Conservation (phyloP, 2,329 filamentous ascomycete genomes). For the Westerdykella aurantiaca region DNA sequence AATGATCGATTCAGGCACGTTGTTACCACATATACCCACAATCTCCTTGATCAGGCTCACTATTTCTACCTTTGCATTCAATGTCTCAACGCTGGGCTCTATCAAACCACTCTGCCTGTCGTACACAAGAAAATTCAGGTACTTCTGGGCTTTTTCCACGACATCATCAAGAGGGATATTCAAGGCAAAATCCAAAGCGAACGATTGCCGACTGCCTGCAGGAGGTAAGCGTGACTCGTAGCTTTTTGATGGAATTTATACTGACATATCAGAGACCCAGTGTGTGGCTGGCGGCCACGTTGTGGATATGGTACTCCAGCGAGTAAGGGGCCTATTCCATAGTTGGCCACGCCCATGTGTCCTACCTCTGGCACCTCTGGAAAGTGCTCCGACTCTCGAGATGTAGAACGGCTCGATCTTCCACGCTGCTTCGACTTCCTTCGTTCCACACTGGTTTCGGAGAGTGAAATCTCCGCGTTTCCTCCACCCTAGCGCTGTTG, state of each 20-base stretch:
- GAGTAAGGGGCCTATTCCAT: too few relatives aligned
- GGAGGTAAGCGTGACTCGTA: neutral
- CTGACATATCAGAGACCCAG: neutral
- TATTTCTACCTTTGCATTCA: constrained; percentile 14
- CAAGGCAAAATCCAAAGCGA: constrained; percentile 10
- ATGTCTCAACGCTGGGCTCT: constrained; percentile 14
- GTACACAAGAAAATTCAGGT: constrained; percentile 7
- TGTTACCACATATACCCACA: constrained; percentile 8
- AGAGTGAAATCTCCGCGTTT: constrained; percentile 1
- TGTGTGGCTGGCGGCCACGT: too few relatives aligned
- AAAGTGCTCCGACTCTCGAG: constrained; percentile 3
- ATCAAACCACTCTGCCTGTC: constrained; percentile 9
- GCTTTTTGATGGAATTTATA: neutral
- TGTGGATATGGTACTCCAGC: neutral
- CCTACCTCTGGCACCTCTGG: neutral
- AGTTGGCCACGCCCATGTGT: neutral
- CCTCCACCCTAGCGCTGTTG: constrained; percentile 4
- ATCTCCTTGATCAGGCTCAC: constrained; percentile 14
- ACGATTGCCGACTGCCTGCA: constrained; percentile 3
- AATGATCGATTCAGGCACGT: constrained; percentile 12
- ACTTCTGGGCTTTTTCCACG: constrained; percentile 7
- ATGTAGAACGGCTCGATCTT: constrained; percentile 11
- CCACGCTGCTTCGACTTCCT: constrained; percentile 9
- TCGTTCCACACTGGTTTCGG: constrained; percentile 3
- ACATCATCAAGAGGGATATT: constrained; percentile 9